phyloP scores from a whole-genome alignment of 2,329 filamentous ascomycete species.

The Diaporthe aspalathi region DNA sequence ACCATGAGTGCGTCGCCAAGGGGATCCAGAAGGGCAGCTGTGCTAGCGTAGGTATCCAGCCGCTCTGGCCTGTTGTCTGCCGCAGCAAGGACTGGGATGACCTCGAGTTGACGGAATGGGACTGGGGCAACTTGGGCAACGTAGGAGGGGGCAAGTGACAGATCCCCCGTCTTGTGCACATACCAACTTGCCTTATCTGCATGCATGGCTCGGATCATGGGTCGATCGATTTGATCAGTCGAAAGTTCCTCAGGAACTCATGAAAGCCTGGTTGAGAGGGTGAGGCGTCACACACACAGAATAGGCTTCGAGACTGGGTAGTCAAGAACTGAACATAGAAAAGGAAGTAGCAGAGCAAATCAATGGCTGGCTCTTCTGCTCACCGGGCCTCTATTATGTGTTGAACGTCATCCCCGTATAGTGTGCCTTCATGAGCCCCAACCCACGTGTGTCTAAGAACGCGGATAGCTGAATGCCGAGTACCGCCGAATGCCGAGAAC shows the following conservation, averaged over 20 bases:
- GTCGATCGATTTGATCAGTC: neutral
- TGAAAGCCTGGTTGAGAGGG: neutral
- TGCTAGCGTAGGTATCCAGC: neutral
- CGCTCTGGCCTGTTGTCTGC: neutral
- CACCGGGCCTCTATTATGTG: neutral
- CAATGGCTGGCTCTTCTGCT: neutral
- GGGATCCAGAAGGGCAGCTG: slow-evolving; percentile 6
- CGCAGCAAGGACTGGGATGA: neutral
- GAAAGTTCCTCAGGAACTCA: neutral
- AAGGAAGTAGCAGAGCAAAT: neutral
- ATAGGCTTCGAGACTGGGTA: neutral
- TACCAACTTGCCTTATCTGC: neutral
- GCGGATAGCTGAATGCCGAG: neutral
- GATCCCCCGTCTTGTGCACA: neutral
- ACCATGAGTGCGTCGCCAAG: slow-evolving; percentile 6
- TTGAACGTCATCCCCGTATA: neutral
- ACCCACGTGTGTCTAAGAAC: no score
- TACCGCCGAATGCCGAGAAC: slow-evolving; percentile 1
- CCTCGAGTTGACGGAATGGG: neutral
- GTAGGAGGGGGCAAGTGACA: neutral
- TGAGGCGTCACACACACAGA: neutral
- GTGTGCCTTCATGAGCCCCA: neutral
- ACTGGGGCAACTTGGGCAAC: neutral
- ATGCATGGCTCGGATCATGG: neutral
- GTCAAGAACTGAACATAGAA: neutral